These are phyloP conservation scores for Podospora tetraspora DNA, from an alignment of 495 filamentous ascomycete genomes.

Conservation along the genomic window DNA sequence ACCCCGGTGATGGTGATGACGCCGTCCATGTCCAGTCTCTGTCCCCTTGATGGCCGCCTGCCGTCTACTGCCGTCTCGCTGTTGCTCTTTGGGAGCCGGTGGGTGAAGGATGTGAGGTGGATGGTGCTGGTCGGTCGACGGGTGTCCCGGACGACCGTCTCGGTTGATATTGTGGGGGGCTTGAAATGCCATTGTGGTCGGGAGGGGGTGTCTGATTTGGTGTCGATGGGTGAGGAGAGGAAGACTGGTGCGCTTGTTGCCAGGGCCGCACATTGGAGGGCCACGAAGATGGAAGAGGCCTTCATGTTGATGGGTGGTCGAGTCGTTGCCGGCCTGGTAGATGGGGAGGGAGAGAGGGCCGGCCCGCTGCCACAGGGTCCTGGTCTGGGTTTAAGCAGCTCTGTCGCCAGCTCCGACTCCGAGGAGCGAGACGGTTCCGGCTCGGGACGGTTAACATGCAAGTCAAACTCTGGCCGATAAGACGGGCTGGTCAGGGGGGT, in stretches of 20 bases:
- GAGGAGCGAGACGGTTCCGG: not conserved
- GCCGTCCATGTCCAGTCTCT: slow-evolving; percentile 6
- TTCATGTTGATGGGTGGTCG: slow-evolving; percentile 18
- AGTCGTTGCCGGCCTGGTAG: not conserved
- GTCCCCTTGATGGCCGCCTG: not conserved
- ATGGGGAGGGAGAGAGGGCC: not conserved
- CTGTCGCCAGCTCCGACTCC: not conserved
- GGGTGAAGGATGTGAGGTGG: slow-evolving; percentile 15
- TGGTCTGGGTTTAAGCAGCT: not conserved
- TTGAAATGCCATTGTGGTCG: slow-evolving; percentile 2
- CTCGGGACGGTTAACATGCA: not conserved
- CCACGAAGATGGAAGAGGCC: slow-evolving; percentile 12
- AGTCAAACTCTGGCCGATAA: not conserved
- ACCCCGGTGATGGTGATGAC: slow-evolving; percentile 12
- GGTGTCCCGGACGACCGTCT: slow-evolving; percentile 10
- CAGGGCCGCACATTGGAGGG: slow-evolving; percentile 17
- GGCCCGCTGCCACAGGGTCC: not conserved
- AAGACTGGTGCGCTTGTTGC: slow-evolving; percentile 18
- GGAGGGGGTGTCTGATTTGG: not conserved
- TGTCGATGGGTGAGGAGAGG: not conserved
- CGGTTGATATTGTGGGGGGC: not conserved
- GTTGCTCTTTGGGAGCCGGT: not conserved
- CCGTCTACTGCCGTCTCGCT: not conserved
- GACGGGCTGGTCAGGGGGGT: not conserved
- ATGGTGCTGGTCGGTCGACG: slow-evolving; percentile 16